Base-by-base conservation (phyloP, 768 basidiomycete species). In the Cystobasidium tubakii region DNA sequence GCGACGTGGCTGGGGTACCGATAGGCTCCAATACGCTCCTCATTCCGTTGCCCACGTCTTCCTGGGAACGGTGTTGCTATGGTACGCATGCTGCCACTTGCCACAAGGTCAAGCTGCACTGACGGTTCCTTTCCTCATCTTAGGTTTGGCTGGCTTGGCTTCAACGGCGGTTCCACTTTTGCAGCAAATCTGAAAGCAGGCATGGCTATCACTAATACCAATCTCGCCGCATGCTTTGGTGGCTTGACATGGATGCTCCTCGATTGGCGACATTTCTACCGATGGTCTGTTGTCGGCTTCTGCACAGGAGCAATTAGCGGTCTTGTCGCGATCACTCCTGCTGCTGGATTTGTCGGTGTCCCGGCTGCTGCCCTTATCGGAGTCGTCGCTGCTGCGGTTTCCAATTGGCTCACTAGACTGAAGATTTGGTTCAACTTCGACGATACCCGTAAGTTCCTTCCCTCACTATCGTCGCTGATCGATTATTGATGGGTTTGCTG, bases 381-480 rank as follows among this genome's bases (percentile, higher is more conserved):
- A 46, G 85, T 94, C 76, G 83, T 91, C 78, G 90, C 88, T 0
- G 90, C 90, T 21, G 89, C 88, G 0, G 77, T 88, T 1, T 96
- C 91, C 84, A 98, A 98, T 82, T 92, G 91, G 81, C 90, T 92
- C n/a, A 97, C 95, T 1, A 89, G 95, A 78, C 85, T 98, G 80
- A 98, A 97, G 83, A 91, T 90, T 80, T 62, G 90, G 43, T 73
- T 77, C 44, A 23, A 39, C 2, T 66, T 76, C 62, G 76, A 75
- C 25, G 77, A 70, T 62, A 44, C 50, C 19, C 44, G 66, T 42
- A 17, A 21, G 44, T 67, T 25, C 23, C 17, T 66, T 27, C 62
- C 10, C 23, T n/a, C 1, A 17, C 13, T 36, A 6, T 27, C 23
- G 62, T 27, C 19, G 29, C 17, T 53, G 43, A 50, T 7, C 44